Conservation (phyloP, 495 filamentous ascomycete species). For the Wilcoxina mikolae region DNA sequence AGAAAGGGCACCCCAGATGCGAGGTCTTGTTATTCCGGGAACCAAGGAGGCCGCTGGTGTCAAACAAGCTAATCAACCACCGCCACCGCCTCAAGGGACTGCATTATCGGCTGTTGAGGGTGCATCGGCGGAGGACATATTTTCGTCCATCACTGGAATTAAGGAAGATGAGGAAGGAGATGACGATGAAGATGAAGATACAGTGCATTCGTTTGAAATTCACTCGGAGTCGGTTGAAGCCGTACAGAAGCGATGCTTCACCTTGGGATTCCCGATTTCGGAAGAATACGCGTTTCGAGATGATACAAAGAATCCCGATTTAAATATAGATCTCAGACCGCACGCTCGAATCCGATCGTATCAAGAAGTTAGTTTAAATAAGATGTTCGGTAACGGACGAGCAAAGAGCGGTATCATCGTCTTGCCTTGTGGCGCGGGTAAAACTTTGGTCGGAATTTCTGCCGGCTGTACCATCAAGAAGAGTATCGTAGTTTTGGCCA, state of each 20-base stretch:
- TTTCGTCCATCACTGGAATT: constrained; percentile 38
- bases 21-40: constrained; percentile 81
- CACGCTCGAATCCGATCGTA: constrained; percentile 76
- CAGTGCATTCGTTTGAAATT: constrained; percentile 95
- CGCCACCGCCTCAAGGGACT: constrained; percentile 13
- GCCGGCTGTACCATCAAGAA: constrained; percentile 97
- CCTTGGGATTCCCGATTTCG: constrained; percentile 70
- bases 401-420: constrained; percentile 97
- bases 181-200: constrained; percentile 74
- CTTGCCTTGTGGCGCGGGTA: constrained; percentile 88
- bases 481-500: constrained; percentile 85
- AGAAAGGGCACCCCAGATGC: constrained; percentile 71
- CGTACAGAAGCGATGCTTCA: constrained; percentile 79
- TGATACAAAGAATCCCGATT: constrained; percentile 70
- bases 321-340: constrained; percentile 83
- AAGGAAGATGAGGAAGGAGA: constrained; percentile 64
- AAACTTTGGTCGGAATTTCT: constrained; percentile 93
- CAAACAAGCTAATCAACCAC: constrained; percentile 42
- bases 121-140: constrained; percentile 36
- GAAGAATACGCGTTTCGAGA: constrained; percentile 99
- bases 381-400: constrained; percentile 98
- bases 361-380: constrained; percentile 91
- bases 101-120: not conserved
- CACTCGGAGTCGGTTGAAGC: constrained; percentile 57
- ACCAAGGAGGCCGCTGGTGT: constrained; percentile 84